Conservation (phyloP, 257 asterid genomes). For the Gynochthodes officinalis region DNA sequence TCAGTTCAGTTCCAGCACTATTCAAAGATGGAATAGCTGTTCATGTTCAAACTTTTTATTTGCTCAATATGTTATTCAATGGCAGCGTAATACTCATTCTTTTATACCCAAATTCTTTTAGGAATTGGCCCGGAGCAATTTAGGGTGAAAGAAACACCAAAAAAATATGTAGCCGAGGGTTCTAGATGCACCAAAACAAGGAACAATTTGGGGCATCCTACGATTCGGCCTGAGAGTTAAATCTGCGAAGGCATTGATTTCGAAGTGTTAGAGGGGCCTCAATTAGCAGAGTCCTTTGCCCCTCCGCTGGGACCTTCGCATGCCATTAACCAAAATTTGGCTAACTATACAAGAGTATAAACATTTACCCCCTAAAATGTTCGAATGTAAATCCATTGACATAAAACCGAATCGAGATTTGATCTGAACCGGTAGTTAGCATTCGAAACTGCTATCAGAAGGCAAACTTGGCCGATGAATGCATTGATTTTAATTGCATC, state of each 20-base stretch:
- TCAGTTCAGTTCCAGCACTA: too few relatives aligned
- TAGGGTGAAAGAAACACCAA: too few relatives aligned
- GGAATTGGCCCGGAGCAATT: too few relatives aligned
- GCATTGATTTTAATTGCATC: slow-evolving; percentile 45
- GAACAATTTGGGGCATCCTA: slow-evolving; percentile 34
- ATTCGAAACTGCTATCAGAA: slow-evolving; percentile 56
- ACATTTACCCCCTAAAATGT: too few relatives aligned
- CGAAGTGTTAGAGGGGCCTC: slow-evolving; percentile 73
- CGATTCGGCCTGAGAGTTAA: slow-evolving; percentile 41
- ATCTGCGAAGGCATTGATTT: slow-evolving; percentile 60
- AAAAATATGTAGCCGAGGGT: slow-evolving; percentile 71
- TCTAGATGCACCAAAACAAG: slow-evolving; percentile 45
- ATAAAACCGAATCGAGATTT: slow-evolving; percentile 30
- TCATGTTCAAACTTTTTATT: too few relatives aligned
- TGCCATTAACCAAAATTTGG: neutral
- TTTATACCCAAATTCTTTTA: too few relatives aligned
- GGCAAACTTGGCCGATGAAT: slow-evolving; percentile 76
- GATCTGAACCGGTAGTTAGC: slow-evolving; percentile 44
- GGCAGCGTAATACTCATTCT: too few relatives aligned
- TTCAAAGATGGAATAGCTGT: too few relatives aligned
- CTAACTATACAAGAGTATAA: too few relatives aligned
- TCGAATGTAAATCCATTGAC: slow-evolving; percentile 10
- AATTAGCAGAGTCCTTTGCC: slow-evolving; percentile 29
- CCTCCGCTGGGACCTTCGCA: slow-evolving; percentile 96
- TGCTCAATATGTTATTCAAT: too few relatives aligned